Conservation (phyloP, 257 asterid genomes). For the Oldenlandia corymbosa region DNA sequence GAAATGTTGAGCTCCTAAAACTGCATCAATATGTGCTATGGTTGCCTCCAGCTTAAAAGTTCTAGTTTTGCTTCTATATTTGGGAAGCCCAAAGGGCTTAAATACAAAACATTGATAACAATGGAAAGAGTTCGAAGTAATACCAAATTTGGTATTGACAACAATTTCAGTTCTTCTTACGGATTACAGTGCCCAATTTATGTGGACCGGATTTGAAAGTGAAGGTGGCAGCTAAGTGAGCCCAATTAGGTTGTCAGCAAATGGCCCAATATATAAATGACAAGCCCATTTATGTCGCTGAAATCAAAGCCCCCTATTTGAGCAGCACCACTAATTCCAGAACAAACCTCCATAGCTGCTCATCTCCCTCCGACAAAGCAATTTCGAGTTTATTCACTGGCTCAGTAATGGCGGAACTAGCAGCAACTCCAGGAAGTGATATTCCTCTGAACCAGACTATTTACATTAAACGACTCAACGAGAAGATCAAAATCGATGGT, state of each 20-base stretch:
- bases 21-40: too few species aligned
- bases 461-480: slow-evolving; percentile 90
- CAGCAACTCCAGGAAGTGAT: slow-evolving; percentile 43
- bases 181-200: too few species aligned
- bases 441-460: slow-evolving; percentile 67
- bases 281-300: neutral
- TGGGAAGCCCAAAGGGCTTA: too few species aligned
- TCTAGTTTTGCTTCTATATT: too few species aligned
- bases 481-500: slow-evolving; percentile 96
- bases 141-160: too few species aligned
- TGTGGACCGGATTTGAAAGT: too few species aligned
- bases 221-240: too few species aligned
- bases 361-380: neutral
- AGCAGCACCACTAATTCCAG: neutral
- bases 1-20: too few species aligned
- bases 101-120: too few species aligned
- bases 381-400: neutral
- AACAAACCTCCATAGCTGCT: neutral
- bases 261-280: neutral
- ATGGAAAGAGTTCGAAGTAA: too few species aligned
- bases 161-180: too few species aligned
- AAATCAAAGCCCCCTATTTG: neutral
- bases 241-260: neutral
- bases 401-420: slow-evolving; percentile 60
- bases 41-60: too few species aligned